Evolutionary conservation across 768 basidiomycete genomes (phyloP), one percentile per base, ranked within the genome.

Genomic region (Leccinum rimulosum): DNA sequence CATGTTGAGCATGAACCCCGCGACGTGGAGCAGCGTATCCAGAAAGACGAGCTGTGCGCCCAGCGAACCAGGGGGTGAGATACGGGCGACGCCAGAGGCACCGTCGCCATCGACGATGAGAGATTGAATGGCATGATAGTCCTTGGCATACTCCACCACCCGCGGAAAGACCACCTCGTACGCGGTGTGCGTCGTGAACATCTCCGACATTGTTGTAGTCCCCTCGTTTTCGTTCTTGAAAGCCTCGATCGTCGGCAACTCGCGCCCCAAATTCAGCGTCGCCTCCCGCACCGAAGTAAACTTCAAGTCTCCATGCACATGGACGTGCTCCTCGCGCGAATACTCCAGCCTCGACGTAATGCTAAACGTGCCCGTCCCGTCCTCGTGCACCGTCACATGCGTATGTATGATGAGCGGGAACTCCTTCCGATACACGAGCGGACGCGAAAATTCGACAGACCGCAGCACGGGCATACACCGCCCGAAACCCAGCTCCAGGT

Each of bases 121-220:
- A 0, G 78, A 78, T 58, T 78, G 75, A 56, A 91, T 80, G 14
- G 83, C 80, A 27, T 80, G 87, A 67, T 86, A 89, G 30, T 76
- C 71, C 35, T 76, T 69, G 1, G 81, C 77, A 63, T 91, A 91
- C 15, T 81, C 77, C 27, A 91, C 88, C 50, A 90, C 77, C 7
- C 85, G 82, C 22, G 87, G 80, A 64, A 90, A 89, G 52, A 89
- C 81, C 38, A 85, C 76, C 45, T 88, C 81, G 67, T 91, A 91
- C 1, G 79, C 70, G 0, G 82, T 83, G 38, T 80, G 82, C 19
- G 80, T 77, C 3, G 78, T 80, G 68, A 87, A 86, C 0, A 76
- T 77, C 68, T 86, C 84, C 2, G 71, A 67, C 1, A 50, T 57
- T 19, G 43, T 45, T 10, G 5, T 45, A 4, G 10, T 11, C 43